Evolutionary conservation across 192 early-diverging fungal species (phyloP), one percentile per base, ranked within the genome.

Genomic region (Coemansia sp.): DNA sequence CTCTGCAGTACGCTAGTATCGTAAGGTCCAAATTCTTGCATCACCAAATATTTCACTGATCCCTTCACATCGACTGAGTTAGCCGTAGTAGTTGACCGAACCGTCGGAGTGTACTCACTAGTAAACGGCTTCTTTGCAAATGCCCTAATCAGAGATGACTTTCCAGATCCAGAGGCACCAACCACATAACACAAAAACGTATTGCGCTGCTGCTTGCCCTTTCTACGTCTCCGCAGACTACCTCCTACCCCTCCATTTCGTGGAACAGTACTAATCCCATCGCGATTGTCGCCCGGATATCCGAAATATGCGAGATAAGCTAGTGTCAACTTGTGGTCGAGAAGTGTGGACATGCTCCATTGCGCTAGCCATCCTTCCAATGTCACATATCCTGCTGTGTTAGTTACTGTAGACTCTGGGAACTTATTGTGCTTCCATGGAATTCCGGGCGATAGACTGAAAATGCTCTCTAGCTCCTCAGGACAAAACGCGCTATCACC

Each of bases 281-380:
- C 88, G 55, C 93, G 91, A 18, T 86, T 90, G 60, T 99, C 96
- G 14, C 90, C 92, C 41, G 91, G 86, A 79, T 87, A 99, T 12
- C 97, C 97, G 38, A 99, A 89, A 73, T 97, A 99, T 2, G 96
- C 97, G 56, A 99, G 81, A 64, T 98, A 99, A 23, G 90, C 86
- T 34, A 99, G 78, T 3, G 96, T 97, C 8, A 89, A 88, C 56
- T 87, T 88, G 78, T 94, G 86, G 73, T 97, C 92, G 41, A 97
- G 75, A 49, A 97, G 82, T 5, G 97, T 98, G 1, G 93, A 95
- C 96, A 98, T 97, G 79, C 94, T 95, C 97, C 97, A 99, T 69
- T 97, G 96, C n/a, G 94, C 96, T 25, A 99, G 76, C 83, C 94
- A 99, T 18, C 96, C 94, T 73, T 96, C 95, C 54, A 98, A 80